A percentile compares a stretch with the other conserved stretches of the same genome.
Conservation (phyloP, 148 eudicot species). For the Amaranthus cruentus region DNA sequence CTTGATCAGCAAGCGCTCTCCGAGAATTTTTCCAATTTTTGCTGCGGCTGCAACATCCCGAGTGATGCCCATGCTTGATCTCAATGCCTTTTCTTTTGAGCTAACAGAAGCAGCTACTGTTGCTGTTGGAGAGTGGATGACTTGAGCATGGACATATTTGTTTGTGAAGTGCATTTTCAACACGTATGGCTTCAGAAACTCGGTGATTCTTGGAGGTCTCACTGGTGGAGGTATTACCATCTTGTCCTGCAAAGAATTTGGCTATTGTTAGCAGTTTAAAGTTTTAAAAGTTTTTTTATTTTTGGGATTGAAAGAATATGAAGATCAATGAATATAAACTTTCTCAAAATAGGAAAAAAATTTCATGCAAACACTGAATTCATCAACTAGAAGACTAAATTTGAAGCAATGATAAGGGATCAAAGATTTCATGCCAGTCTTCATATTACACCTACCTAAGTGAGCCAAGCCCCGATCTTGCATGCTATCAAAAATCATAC, state of each 20-base stretch:
- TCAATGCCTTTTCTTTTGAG: constrained; percentile 75
- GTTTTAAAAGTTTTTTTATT: background rate
- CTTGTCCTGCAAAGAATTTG: constrained; percentile 21
- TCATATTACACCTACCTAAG: background rate
- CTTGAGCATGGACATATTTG: constrained; percentile 82
- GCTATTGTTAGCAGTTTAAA: background rate
- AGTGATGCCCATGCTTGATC: constrained; percentile 59
- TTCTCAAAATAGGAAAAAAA: background rate
- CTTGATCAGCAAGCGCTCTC: constrained; percentile 58
- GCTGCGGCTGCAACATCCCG: constrained; percentile 85
- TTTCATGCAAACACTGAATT: background rate
- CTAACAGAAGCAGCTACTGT: constrained; percentile 86
- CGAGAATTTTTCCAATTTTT: constrained; percentile 82
- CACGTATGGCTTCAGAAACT: constrained; percentile 77
- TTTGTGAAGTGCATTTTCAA: constrained; percentile 87
- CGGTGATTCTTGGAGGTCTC: constrained; percentile 57
- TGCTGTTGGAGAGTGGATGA: constrained; percentile 82
- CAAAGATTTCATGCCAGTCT: background rate
- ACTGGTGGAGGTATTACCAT: constrained; percentile 86
- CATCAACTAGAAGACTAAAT: background rate
- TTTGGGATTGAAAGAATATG: background rate
- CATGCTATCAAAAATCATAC: background rate
- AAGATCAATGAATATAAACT: background rate
- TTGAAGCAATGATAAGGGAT: background rate
- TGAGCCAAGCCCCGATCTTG: background rate